These are phyloP conservation scores for Chlorophyllum brunneum DNA, from an alignment of 768 basidiomycete species.

Conservation along the genomic window DNA sequence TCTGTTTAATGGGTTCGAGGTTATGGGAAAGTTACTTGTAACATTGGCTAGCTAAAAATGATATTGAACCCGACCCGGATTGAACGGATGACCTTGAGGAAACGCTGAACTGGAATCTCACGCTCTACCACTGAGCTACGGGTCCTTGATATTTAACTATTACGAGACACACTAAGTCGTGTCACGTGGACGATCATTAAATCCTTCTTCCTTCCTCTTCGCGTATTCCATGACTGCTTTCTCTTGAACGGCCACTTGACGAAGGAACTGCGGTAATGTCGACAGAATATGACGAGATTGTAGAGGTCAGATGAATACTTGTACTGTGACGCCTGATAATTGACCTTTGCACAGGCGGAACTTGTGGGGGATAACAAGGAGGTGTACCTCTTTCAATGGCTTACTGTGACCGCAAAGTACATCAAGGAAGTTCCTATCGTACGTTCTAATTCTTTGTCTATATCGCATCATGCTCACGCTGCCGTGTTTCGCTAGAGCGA, in stretches of 20 bases:
- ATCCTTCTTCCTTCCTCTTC: no score
- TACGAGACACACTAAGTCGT: no score
- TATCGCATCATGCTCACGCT: background rate
- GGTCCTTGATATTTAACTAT: constrained; percentile 16
- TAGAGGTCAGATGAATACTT: background rate
- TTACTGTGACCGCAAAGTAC: constrained; percentile 60
- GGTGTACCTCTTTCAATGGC: constrained; percentile 83
- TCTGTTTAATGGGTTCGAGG: no score
- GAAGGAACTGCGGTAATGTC: background rate
- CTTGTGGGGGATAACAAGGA: constrained; percentile 73
- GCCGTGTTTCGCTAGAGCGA: constrained; percentile 43
- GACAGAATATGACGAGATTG: constrained; percentile 9
- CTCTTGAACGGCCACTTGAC: background rate
- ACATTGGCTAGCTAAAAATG: background rate
- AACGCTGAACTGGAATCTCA: constrained; percentile 30
- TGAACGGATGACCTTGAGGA: constrained; percentile 48
- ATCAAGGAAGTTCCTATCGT: constrained; percentile 50
- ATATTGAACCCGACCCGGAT: constrained; percentile 37
- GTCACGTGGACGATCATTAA: background rate
- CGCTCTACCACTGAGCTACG: constrained; percentile 39
- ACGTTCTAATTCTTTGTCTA: background rate
- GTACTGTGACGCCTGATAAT: background rate
- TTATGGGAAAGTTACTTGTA: no score
- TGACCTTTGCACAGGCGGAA: constrained; percentile 44
- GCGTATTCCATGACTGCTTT: background rate